These are phyloP conservation scores for Leucocoprinus birnbaumii DNA, from an alignment of 768 basidiomycete genomes.

Conservation along the genomic window DNA sequence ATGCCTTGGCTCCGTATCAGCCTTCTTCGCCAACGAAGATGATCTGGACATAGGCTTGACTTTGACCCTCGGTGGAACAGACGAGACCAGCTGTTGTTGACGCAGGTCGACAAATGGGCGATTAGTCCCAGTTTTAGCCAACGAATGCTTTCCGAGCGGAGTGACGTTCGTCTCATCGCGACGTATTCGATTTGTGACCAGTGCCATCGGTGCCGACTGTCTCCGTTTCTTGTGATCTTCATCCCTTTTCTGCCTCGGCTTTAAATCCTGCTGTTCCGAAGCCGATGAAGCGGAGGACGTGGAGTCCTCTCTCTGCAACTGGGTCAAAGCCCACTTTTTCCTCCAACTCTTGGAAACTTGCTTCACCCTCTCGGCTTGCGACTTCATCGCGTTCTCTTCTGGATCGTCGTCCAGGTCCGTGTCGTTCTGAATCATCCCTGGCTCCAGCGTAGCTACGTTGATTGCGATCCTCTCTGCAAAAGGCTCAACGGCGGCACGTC, in stretches of 20 bases:
- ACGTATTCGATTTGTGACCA: slow-evolving; percentile 26
- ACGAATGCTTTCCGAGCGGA: slow-evolving; percentile 33
- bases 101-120: background rate
- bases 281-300: slow-evolving; percentile 10
- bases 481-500: background rate
- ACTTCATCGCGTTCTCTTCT: slow-evolving; percentile 20
- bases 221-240: slow-evolving; percentile 28
- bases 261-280: background rate
- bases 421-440: background rate
- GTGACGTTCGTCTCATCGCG: slow-evolving; percentile 46
- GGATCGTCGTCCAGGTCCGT: slow-evolving; percentile 15
- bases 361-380: slow-evolving; percentile 9
- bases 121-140: slow-evolving; percentile 8
- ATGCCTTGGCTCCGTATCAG: background rate
- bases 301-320: slow-evolving; percentile 1
- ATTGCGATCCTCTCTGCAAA: slow-evolving; percentile 17
- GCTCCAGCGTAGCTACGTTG: slow-evolving; percentile 24
- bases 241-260: slow-evolving; percentile 15
- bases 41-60: background rate
- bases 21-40: background rate
- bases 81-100: background rate
- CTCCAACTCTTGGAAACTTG: slow-evolving; percentile 29
- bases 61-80: background rate
- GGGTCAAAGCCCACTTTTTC: slow-evolving; percentile 26
- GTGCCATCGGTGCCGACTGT: slow-evolving; percentile 17